Base-by-base conservation (phyloP, 2,329 filamentous ascomycete genomes). In the Tolypocladium endophyticum region DNA sequence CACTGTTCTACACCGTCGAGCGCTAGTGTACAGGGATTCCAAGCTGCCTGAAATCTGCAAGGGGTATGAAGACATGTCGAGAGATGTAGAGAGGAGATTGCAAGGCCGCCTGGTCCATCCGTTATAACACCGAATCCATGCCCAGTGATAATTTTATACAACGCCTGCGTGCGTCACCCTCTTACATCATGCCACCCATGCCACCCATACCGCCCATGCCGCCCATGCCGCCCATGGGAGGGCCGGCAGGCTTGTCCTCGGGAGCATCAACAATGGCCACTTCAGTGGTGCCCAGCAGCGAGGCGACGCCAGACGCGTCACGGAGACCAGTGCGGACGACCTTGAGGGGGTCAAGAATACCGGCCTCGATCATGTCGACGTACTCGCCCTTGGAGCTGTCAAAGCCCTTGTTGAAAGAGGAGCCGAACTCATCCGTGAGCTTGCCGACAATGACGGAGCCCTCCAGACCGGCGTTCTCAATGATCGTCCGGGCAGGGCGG, bases 321-420 rank as follows among this genome's bases (percentile, higher is more conserved):
- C 92, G 85, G 61, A 99, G 87, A 71, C 91, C 93, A 64, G 94
- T 99, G 71, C 94, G 92, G 72, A 99, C 94, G 68, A 99, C 94
- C 89, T 99, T 99, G 84, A 99, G 89, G 65, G 94, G 94, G 76
- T 99, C 94, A 62, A 99, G 89, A 76, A 99, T 99, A 88, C 94
- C 94, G 67, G 91, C 86, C 64, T 84, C 76, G 72, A 99, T 97
- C 94, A 99, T 97, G 82, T 99, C 93, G 67, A 97, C 92, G 79
- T 96, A 99, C 81, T 97, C 90, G 77, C 93, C 92, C 83, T 92
- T 96, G 74, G 91, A 80, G 79, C 89, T 94, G 84, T 99, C 91
- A 80, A 91, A 99, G 65, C 94, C 94, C 82, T 89, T 94, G 89
- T 97, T 95, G 86, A 99, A 99, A 78, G 99, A 92, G 66, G 75